Evolutionary conservation across 805 yeast species (phyloP).

Genomic region (Metschnikowia matae): DNA sequence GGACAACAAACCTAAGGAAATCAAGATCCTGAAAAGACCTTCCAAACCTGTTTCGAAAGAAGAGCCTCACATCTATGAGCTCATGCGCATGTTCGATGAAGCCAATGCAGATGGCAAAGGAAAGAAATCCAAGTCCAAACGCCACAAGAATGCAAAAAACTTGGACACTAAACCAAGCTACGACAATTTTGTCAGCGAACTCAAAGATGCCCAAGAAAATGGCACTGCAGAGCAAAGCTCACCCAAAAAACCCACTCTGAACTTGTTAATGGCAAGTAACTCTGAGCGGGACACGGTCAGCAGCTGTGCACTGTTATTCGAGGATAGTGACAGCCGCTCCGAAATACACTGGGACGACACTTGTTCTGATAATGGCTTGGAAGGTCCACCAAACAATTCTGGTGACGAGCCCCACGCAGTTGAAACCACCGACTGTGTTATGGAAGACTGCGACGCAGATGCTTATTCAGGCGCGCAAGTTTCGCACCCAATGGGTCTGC

Average conservation of each 20-base stretch:
- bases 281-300: too few species aligned
- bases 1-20: neutral
- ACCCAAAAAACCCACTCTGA: neutral
- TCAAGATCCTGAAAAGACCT: neutral
- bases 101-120: neutral
- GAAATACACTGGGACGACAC: neutral
- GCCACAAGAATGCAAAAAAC: neutral
- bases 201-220: neutral
- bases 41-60: too few species aligned
- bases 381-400: neutral
- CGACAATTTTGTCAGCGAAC: neutral
- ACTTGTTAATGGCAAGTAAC: neutral
- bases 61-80: too few species aligned
- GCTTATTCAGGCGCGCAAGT: neutral
- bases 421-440: neutral
- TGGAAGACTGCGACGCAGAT: slow-evolving; percentile 1
- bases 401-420: neutral
- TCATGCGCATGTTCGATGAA: too few species aligned
- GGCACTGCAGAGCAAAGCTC: neutral
- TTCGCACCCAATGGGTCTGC: slow-evolving; percentile 2
- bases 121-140: neutral
- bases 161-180: neutral
- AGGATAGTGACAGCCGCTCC: neutral
- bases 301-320: too few species aligned
- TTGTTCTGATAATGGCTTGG: neutral